A percentile compares a stretch with the other conserved stretches of the same genome.
Evolutionary conservation across 345 rosid species (phyloP).

Genomic region (Cardiospermum halicacabum): DNA sequence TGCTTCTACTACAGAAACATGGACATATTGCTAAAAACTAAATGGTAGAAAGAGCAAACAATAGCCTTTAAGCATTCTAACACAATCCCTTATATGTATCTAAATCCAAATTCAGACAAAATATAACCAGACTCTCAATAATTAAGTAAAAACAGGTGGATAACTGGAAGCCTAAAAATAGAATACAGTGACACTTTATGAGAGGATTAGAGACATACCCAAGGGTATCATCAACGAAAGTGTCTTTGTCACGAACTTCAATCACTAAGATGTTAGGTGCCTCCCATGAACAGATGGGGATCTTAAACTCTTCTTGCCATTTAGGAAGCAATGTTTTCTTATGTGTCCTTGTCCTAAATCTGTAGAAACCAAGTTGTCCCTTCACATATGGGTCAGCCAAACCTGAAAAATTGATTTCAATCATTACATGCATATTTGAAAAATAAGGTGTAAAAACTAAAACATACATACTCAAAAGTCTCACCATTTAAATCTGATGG

Average conservation of each 20-base stretch:
- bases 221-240: conserved; percentile 66
- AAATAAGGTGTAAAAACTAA: conserved; percentile 7
- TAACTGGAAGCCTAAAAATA: not conserved
- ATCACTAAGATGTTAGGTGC: conserved; percentile 49
- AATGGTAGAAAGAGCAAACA: no score
- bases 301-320: conserved; percentile 85
- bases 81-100: no score
- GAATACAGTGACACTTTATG: not conserved
- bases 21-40: not conserved
- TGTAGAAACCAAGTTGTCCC: conserved; percentile 78
- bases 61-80: no score
- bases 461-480: conserved; percentile 17
- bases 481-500: conserved; percentile 84
- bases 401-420: conserved; percentile 46
- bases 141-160: not conserved
- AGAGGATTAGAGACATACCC: conserved; percentile 52
- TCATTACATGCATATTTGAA: not conserved
- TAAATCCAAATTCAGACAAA: no score
- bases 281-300: conserved; percentile 83
- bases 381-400: conserved; percentile 93
- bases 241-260: conserved; percentile 88
- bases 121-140: not conserved
- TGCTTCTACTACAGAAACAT: no score
- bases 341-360: conserved; percentile 62
- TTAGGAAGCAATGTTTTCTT: conserved; percentile 76